phyloP scores from a whole-genome alignment of 2,329 filamentous ascomycete genomes.

The Fonsecaea monophora region DNA sequence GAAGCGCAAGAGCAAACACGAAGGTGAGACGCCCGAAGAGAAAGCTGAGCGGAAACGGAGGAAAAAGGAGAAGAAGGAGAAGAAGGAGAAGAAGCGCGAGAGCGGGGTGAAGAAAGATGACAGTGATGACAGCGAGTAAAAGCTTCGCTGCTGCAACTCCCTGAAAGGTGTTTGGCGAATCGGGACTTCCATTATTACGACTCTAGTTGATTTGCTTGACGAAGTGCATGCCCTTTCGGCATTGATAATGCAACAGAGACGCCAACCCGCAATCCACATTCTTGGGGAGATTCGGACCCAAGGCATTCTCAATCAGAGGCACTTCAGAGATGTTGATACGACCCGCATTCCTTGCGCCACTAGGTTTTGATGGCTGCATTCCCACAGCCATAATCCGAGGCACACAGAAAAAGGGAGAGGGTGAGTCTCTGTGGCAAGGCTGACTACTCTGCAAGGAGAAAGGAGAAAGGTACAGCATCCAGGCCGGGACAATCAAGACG shows the following conservation, averaged over 20 bases:
- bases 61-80: constrained; percentile 63
- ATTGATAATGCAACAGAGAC: no score
- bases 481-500: not conserved
- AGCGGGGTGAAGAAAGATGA: constrained; percentile 34
- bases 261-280: not conserved
- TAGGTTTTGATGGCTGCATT: not conserved
- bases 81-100: constrained; percentile 56
- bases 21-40: constrained; percentile 60
- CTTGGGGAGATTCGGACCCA: not conserved
- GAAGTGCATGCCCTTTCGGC: not conserved
- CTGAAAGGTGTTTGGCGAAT: not conserved
- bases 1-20: constrained; percentile 64
- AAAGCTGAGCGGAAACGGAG: constrained; percentile 57
- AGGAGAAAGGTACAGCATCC: not conserved
- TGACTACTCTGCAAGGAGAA: not conserved
- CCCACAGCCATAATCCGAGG: no score
- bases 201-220: no score
- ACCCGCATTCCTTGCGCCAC: not conserved
- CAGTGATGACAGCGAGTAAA: constrained; percentile 36
- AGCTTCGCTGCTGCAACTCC: not conserved
- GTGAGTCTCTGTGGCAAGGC: not conserved
- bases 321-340: not conserved
- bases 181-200: not conserved
- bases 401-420: not conserved
- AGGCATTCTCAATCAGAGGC: not conserved